Evolutionary conservation across 176 grass and related monocot genomes (phyloP).

Genomic region (Aegilops speltoides): DNA sequence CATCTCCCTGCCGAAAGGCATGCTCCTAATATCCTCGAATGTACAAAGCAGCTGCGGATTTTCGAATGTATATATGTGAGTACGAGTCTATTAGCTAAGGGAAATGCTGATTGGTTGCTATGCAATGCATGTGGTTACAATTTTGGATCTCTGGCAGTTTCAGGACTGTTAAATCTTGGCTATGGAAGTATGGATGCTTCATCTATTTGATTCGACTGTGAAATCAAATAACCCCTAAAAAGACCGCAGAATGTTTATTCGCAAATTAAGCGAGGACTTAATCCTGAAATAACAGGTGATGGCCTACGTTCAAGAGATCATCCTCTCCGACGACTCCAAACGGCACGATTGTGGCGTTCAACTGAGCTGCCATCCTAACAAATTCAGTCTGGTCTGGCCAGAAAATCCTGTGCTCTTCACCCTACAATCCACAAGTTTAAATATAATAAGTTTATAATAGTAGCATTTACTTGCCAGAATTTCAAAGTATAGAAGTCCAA

Average conservation of each 20-base stretch:
- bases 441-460: too few species aligned
- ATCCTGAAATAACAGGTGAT: too few species aligned
- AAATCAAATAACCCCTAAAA: too few species aligned
- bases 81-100: too few species aligned
- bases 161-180: too few species aligned
- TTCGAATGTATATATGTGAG: background rate
- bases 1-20: constrained; percentile 57
- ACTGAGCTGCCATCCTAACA: constrained; percentile 63
- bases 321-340: constrained; percentile 76
- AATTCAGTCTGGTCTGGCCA: constrained; percentile 62
- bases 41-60: constrained; percentile 31
- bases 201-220: too few species aligned
- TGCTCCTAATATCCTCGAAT: constrained; percentile 42
- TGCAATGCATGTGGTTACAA: background rate
- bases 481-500: background rate
- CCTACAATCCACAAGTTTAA: constrained; percentile 19
- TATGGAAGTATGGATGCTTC: too few species aligned
- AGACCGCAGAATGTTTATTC: too few species aligned
- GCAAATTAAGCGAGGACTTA: too few species aligned
- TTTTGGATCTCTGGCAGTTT: too few species aligned
- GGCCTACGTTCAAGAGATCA: constrained; percentile 51
- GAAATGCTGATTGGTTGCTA: too few species aligned
- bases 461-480: too few species aligned
- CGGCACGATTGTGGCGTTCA: constrained; percentile 59
- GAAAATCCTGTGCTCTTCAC: constrained; percentile 59